Base-by-base conservation (phyloP, 768 basidiomycete genomes). In the Amanita molliuscula region DNA sequence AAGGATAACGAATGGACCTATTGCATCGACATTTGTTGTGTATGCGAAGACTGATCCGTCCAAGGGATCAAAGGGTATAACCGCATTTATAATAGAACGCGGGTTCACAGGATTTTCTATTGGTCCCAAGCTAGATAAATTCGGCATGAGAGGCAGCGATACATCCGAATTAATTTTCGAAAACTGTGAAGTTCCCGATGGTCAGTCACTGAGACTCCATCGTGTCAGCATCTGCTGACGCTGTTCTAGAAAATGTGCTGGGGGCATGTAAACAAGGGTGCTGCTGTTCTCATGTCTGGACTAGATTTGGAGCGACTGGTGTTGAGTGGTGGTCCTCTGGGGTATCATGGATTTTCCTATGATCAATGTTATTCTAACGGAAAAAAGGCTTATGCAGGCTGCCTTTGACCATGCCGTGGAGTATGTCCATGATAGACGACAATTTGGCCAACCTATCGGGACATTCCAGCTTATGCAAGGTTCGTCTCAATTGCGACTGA, bases 391-490 rank as follows among this genome's bases (percentile, higher is more conserved):
- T 50, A 92, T 92, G 89, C 92, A 94, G 65, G 84, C 89, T 6
- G 90, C 94, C 4, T 92, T 95, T 59, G 92, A 96, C 63, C 73
- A 83, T 54, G 84, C 88, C 8, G 73, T 91, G 6, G 83, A 86
- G 59, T 96, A 96, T 62, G 77, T 92, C n/a, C 94, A 97, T 61
- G 84, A 93, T 49, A 77, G 94, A 54, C 81, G 90, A 65, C 94
- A 97, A 61, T 97, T 97, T 57, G 89, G 84, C 33, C 79, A 79
- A 58, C 81, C 84, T 8, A 75, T 97, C 37, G 94, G 88, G 18
- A 85, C 85, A 29, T 95, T 96, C 74, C 93, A 96, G 65, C 62
- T 96, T 50, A 96, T 97, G 88, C 94, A 96, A 78, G 93, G 92
- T 81, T 16, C 20, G 44, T 44, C 23, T 43, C 35, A 34, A 26